phyloP scores from a whole-genome alignment of 2,329 filamentous ascomycete genomes.

The Aureobasidium melanogenum region DNA sequence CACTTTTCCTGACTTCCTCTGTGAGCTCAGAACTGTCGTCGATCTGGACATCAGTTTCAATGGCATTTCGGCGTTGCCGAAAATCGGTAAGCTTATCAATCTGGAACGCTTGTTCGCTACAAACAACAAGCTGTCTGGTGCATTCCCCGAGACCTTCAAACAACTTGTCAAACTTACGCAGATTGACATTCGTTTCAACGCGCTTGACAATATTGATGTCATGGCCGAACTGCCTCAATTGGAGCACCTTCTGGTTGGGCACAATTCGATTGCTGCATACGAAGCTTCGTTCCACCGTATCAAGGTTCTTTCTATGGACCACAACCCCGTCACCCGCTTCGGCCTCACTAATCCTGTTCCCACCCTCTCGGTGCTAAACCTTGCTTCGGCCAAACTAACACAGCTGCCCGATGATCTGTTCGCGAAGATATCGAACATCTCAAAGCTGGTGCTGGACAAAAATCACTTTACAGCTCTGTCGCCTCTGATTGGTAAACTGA shows the following conservation, averaged over 20 bases:
- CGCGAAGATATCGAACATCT: slow-evolving; percentile 75
- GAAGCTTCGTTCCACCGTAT: slow-evolving; percentile 80
- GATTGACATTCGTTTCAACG: slow-evolving; percentile 90
- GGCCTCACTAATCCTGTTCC: slow-evolving; percentile 69
- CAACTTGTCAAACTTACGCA: slow-evolving; percentile 74
- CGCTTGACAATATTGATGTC: slow-evolving; percentile 78
- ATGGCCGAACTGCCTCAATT: slow-evolving; percentile 76
- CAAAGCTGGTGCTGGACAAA: slow-evolving; percentile 81
- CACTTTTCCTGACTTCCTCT: slow-evolving; percentile 76
- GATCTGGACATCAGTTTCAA: slow-evolving; percentile 98
- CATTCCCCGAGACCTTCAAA: slow-evolving; percentile 60
- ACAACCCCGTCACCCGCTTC: slow-evolving; percentile 91
- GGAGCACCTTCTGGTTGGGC: slow-evolving; percentile 80
- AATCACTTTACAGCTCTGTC: slow-evolving; percentile 94
- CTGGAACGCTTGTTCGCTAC: slow-evolving; percentile 90
- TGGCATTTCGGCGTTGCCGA: slow-evolving; percentile 67
- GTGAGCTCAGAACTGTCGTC: slow-evolving; percentile 70
- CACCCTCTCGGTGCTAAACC: slow-evolving; percentile 75
- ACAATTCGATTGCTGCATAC: slow-evolving; percentile 88
- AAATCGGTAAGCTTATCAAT: slow-evolving; percentile 68
- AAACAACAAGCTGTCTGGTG: slow-evolving; percentile 77
- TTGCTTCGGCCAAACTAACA: slow-evolving; percentile 84
- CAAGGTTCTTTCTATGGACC: slow-evolving; percentile 78
- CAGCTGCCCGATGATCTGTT: slow-evolving; percentile 82
- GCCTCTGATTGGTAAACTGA: slow-evolving; percentile 72